phyloP scores from a whole-genome alignment of 257 asterid genomes.

The Echites panduratus region DNA sequence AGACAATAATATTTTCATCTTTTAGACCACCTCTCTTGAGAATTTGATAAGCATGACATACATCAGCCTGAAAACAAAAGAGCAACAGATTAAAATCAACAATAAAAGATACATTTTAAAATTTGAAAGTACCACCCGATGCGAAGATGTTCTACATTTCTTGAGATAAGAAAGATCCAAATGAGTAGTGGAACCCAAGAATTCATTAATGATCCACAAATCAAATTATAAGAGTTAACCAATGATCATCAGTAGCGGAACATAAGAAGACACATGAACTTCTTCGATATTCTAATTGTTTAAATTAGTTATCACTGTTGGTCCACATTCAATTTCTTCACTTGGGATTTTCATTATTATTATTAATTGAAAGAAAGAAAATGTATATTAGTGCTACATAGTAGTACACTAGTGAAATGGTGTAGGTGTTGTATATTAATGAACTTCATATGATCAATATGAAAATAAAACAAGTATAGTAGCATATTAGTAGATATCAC shows the following conservation, averaged over 20 bases:
- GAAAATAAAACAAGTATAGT: background rate
- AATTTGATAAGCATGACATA: slow-evolving; percentile 95
- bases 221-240: background rate
- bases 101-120: background rate
- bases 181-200: background rate
- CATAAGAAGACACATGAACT: background rate
- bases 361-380: background rate
- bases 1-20: slow-evolving; percentile 83
- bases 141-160: background rate
- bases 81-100: background rate
- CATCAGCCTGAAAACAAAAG: slow-evolving; percentile 63
- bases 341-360: background rate
- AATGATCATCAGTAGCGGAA: background rate
- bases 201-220: background rate
- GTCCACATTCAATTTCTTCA: background rate
- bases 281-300: background rate
- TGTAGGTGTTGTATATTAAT: too few species aligned
- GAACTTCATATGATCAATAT: background rate
- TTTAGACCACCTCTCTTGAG: slow-evolving; percentile 80
- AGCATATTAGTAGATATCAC: background rate
- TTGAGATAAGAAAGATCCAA: background rate
- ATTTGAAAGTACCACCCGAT: too few species aligned
- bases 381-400: too few species aligned
- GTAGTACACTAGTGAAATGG: too few species aligned
- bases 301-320: background rate